Evolutionary conservation across 106 monocot genomes (phyloP).

Genomic region (Triglochin maritima): DNA sequence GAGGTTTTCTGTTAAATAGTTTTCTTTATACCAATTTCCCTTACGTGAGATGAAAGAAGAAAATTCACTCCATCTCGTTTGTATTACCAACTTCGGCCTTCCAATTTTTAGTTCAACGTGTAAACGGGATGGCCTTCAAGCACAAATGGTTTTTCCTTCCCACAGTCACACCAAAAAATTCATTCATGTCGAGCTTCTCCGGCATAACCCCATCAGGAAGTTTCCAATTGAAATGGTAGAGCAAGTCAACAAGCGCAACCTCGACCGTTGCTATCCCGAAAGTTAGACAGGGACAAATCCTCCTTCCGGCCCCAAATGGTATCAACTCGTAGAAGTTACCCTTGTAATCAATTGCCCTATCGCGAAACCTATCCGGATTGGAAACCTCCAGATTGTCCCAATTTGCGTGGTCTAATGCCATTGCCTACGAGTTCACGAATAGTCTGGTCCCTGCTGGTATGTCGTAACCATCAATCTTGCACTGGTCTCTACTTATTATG

Average conservation of each 20-base stretch:
- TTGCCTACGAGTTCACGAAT: conserved; percentile 12
- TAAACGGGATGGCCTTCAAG: neutral
- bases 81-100: too few species aligned
- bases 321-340: neutral
- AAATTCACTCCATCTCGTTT: too few species aligned
- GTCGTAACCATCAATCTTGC: conserved; percentile 4
- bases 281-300: neutral
- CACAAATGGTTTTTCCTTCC: neutral
- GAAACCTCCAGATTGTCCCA: conserved; percentile 2
- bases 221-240: neutral
- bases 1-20: too few species aligned
- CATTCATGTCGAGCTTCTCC: neutral
- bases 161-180: neutral
- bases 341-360: neutral
- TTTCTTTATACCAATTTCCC: too few species aligned
- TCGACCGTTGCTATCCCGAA: conserved; percentile 3
- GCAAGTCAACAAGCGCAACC: neutral
- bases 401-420: conserved; percentile 8
- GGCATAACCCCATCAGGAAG: neutral
- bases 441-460: conserved; percentile 1
- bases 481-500: neutral
- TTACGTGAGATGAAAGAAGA: too few species aligned
- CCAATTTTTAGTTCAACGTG: too few species aligned
- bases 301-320: conserved; percentile 6
- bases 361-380: neutral